Conservation (phyloP, 177 flowering plant genomes). For the Telopea speciosissima region DNA sequence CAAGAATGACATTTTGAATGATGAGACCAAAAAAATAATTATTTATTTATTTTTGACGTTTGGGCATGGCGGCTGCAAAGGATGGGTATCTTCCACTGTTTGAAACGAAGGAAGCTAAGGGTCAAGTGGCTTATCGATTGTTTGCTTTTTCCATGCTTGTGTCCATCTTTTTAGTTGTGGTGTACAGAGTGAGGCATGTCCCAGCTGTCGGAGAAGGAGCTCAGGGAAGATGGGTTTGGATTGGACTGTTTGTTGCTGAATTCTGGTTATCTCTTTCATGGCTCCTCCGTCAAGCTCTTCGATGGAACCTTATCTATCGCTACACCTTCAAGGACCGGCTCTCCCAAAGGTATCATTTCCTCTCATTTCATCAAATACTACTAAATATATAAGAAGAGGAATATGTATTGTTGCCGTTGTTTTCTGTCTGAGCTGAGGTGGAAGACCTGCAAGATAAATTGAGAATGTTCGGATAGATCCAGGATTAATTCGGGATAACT, state of each 20-base stretch:
- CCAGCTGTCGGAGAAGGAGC: conserved; percentile 14
- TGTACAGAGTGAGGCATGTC: conserved; percentile 31
- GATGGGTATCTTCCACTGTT: conserved; percentile 26
- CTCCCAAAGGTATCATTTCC: background rate
- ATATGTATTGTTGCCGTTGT: too few species aligned
- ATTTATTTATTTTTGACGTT: too few species aligned
- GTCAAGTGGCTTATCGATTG: conserved; percentile 24
- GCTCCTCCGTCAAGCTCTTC: conserved; percentile 40
- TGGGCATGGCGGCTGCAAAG: background rate
- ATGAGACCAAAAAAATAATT: too few species aligned
- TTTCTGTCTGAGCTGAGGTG: too few species aligned
- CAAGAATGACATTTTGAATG: too few species aligned
- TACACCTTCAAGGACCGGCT: conserved; percentile 48
- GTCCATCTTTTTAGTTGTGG: conserved; percentile 38
- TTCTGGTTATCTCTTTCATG: conserved; percentile 58
- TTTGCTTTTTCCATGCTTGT: conserved; percentile 32
- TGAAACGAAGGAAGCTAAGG: conserved; percentile 38
- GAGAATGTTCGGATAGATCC: too few species aligned
- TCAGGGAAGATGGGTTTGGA: conserved; percentile 39
- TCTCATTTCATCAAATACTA: too few species aligned
- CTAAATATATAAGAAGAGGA: too few species aligned
- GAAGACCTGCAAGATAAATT: too few species aligned
- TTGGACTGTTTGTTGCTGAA: conserved; percentile 46
- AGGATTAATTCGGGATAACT: too few species aligned
- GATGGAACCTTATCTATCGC: conserved; percentile 45